These are phyloP conservation scores for Mortierella sp. DNA, from an alignment of 371 early-diverging fungal species.

Conservation along the genomic window DNA sequence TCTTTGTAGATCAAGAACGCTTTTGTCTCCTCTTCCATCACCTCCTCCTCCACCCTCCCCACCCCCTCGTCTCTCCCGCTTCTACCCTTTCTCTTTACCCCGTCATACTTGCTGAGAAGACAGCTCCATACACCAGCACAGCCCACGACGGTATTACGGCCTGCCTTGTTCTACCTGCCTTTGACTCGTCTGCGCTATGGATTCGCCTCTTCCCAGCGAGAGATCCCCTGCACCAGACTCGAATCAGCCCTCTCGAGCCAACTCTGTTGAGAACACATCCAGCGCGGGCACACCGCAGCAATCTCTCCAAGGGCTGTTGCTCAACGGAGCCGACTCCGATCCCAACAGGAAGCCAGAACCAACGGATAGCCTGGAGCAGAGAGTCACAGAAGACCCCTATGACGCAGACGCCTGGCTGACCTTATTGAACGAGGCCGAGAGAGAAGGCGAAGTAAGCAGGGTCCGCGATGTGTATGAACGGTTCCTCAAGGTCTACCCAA, in stretches of 20 bases:
- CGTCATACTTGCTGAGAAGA: too few relatives aligned
- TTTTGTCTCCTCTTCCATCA: not conserved
- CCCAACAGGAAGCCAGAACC: constrained; percentile 14
- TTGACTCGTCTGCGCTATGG: constrained; percentile 13
- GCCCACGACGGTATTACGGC: too few relatives aligned
- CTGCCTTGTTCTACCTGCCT: not conserved
- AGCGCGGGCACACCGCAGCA: constrained; percentile 12
- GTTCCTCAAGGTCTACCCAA: constrained; percentile 84
- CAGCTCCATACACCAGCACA: too few relatives aligned
- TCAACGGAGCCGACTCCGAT: constrained; percentile 17
- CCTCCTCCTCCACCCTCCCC: not conserved
- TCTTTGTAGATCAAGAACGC: too few relatives aligned
- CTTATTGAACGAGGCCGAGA: constrained; percentile 68
- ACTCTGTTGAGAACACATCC: constrained; percentile 27
- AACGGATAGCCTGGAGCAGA: constrained; percentile 55
- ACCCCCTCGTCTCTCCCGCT: not conserved
- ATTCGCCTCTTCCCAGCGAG: constrained; percentile 37
- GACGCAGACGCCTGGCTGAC: constrained; percentile 79
- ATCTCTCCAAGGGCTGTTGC: not conserved
- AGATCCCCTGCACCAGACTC: constrained; percentile 30
- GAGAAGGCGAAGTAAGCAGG: constrained; percentile 65
- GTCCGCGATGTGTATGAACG: constrained; percentile 79
- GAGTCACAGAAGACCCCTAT: constrained; percentile 65
- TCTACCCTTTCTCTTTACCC: not conserved
- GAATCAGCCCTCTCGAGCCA: constrained; percentile 29